A percentile compares a stretch with the other conserved stretches of the same genome.
Evolutionary conservation across 768 basidiomycete species (phyloP).

Genomic region (Crucibulum laeve): DNA sequence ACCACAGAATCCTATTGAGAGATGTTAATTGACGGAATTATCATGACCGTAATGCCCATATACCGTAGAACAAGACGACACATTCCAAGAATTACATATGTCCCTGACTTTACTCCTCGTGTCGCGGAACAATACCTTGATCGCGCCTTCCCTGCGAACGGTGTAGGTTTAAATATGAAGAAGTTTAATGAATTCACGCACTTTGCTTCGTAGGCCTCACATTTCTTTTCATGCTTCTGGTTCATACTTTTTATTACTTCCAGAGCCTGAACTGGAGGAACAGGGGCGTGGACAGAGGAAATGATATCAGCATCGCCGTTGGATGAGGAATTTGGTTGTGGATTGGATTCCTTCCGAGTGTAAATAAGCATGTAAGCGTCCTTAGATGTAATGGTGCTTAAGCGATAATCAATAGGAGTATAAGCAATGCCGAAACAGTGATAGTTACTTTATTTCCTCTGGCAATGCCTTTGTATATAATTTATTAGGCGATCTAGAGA

Average conservation of each 20-base stretch:
- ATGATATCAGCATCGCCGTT: constrained; percentile 1
- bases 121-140: constrained; percentile 41
- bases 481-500: too few relatives aligned
- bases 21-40: constrained; percentile 1
- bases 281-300: constrained; percentile 18
- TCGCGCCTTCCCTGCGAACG: constrained; percentile 34
- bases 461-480: not conserved
- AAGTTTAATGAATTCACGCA: constrained; percentile 18
- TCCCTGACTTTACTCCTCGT: constrained; percentile 49
- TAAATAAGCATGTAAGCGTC: constrained; percentile 98
- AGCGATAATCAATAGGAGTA: constrained; percentile 4
- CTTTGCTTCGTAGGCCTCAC: constrained; percentile 44
- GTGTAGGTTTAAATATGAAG: constrained; percentile 4
- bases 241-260: constrained; percentile 55
- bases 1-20: constrained; percentile 45
- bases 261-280: constrained; percentile 53
- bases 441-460: not conserved
- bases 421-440: not conserved
- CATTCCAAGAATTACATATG: constrained; percentile 62
- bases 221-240: constrained; percentile 46
- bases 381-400: constrained; percentile 60
- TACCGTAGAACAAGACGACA: constrained; percentile 46
- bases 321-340: not conserved
- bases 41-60: constrained; percentile 4
- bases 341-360: constrained; percentile 33